A percentile compares a stretch with the other conserved stretches of the same genome.
Evolutionary conservation across 257 asterid genomes (phyloP).

Genomic region (Perilla frutescens): DNA sequence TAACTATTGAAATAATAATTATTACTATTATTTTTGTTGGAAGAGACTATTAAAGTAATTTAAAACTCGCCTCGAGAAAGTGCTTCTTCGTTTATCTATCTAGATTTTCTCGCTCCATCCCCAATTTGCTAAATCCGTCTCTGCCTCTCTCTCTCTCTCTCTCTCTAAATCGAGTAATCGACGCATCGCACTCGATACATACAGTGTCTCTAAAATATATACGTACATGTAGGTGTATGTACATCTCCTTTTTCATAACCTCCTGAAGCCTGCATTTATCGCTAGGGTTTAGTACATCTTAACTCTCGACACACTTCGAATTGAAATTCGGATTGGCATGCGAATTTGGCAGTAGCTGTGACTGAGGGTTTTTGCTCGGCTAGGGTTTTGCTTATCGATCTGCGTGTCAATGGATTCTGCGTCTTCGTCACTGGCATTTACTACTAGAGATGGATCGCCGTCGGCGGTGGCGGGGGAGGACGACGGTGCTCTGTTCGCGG

Average conservation of each 20-base stretch:
- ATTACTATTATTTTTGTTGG: no score
- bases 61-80: background rate
- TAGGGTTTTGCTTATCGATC: constrained; percentile 52
- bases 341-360: constrained; percentile 33
- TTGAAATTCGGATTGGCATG: constrained; percentile 50
- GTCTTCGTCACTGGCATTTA: constrained; percentile 46
- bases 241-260: background rate
- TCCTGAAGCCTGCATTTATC: constrained; percentile 27
- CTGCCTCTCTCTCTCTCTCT: background rate
- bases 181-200: constrained; percentile 20
- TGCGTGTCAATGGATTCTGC: constrained; percentile 68
- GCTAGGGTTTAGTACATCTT: constrained; percentile 60
- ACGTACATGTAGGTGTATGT: background rate
- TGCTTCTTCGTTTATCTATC: constrained; percentile 4
- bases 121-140: constrained; percentile 21
- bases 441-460: constrained; percentile 39
- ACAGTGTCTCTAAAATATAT: background rate
- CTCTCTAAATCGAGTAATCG: constrained; percentile 29
- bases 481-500: constrained; percentile 59
- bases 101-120: constrained; percentile 30
- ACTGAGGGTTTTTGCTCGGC: constrained; percentile 44
- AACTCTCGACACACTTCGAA: background rate
- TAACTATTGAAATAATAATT: no score
- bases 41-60: background rate
- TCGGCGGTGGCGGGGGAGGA: constrained; percentile 48